Conservation (phyloP, 495 filamentous ascomycete genomes). For the Aspergillus steynii region DNA sequence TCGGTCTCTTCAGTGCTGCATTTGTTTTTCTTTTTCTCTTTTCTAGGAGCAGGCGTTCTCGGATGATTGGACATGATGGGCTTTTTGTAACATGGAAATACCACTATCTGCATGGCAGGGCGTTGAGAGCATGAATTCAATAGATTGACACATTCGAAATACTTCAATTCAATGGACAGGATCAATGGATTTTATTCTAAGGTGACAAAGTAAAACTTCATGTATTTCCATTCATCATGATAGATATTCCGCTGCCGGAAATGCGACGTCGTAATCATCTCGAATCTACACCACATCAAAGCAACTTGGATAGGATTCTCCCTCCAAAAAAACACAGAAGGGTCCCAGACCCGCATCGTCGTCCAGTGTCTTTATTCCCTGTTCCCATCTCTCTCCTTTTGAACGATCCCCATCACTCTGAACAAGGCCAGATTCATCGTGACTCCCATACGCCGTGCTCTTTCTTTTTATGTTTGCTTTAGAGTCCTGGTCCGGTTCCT, state of each 20-base stretch:
- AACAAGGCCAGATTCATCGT: conserved; percentile 28
- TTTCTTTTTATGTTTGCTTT: conserved; percentile 12
- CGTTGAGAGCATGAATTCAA: background rate
- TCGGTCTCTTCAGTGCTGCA: background rate
- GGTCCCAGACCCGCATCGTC: conserved; percentile 12
- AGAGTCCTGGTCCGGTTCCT: background rate
- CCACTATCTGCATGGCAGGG: background rate
- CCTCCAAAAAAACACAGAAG: background rate
- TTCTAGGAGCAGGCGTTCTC: background rate
- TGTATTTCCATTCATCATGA: conserved; percentile 43
- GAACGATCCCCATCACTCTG: conserved; percentile 19
- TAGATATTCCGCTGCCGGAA: conserved; percentile 31
- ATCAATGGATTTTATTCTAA: too few species aligned
- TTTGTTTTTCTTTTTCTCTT: conserved; percentile 4
- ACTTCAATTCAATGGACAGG: background rate
- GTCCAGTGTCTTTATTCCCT: conserved; percentile 14
- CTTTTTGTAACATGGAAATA: background rate
- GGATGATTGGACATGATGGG: background rate
- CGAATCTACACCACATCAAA: conserved; percentile 15
- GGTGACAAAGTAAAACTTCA: background rate
- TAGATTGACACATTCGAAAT: background rate
- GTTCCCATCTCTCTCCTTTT: conserved; percentile 24
- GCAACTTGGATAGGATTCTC: background rate
- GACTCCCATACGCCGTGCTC: conserved; percentile 42
- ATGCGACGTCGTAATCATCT: conserved; percentile 31